These are phyloP conservation scores for Clitoria ternatea DNA, from an alignment of 306 rosid species.

Conservation along the genomic window DNA sequence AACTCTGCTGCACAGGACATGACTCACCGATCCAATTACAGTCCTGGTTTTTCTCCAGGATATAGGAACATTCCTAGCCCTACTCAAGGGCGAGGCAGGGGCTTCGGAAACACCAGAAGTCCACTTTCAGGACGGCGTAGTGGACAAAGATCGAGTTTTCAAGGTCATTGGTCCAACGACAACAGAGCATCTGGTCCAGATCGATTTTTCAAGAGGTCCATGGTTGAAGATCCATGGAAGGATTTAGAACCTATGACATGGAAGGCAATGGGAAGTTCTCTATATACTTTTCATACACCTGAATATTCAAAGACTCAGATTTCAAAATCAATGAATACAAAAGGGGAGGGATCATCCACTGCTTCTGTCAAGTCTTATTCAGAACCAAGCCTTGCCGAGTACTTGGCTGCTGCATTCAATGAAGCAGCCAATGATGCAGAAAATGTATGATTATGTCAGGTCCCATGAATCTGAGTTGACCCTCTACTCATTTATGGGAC, in stretches of 20 bases:
- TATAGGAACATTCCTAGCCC: slow-evolving; percentile 39
- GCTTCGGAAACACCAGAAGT: slow-evolving; percentile 23
- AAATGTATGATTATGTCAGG: slow-evolving; percentile 31
- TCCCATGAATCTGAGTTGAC: too few species aligned
- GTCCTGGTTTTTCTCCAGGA: slow-evolving; percentile 43
- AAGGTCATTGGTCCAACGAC: slow-evolving; percentile 23
- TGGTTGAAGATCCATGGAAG: slow-evolving; percentile 95
- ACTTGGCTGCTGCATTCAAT: slow-evolving; percentile 70
- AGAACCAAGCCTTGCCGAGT: slow-evolving; percentile 87
- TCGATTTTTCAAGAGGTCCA: slow-evolving; percentile 52
- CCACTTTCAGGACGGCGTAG: slow-evolving; percentile 49
- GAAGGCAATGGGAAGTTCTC: slow-evolving; percentile 24
- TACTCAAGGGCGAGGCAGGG: slow-evolving; percentile 55
- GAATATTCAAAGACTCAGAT: slow-evolving; percentile 32
- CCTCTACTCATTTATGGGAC: too few species aligned
- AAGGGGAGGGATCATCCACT: slow-evolving; percentile 35
- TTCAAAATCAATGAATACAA: slow-evolving; percentile 31
- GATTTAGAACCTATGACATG: slow-evolving; percentile 49
- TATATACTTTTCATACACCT: slow-evolving; percentile 2
- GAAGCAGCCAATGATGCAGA: slow-evolving; percentile 45
- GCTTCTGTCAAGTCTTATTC: slow-evolving; percentile 36
- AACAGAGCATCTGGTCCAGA: slow-evolving; percentile 28
- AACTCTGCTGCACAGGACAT: slow-evolving; percentile 38
- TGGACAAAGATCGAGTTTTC: slow-evolving; percentile 47
- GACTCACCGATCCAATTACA: slow-evolving; percentile 33